A percentile compares a stretch with the other conserved stretches of the same genome.
These are phyloP conservation scores for Phialemonium atrogriseum DNA, from an alignment of 2,329 filamentous ascomycete species.

Conservation along the genomic window DNA sequence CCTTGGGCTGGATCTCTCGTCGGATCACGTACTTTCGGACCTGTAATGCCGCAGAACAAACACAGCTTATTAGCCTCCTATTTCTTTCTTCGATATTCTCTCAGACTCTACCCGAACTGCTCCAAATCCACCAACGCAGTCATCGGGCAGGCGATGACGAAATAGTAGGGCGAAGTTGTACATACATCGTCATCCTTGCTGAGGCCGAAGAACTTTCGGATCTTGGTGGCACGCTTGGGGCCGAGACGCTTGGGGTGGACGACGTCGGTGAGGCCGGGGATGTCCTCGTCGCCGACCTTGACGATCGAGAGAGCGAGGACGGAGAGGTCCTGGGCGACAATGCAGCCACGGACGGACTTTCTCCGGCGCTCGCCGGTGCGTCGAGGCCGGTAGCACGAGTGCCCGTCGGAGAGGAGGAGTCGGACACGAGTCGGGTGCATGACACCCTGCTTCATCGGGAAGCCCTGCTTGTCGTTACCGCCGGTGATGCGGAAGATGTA, in stretches of 20 bases:
- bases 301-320: slow-evolving; percentile 92
- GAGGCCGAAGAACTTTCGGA: slow-evolving; percentile 98
- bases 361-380: slow-evolving; percentile 98
- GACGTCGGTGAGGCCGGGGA: slow-evolving; percentile 94
- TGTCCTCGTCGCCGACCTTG: slow-evolving; percentile 93
- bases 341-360: slow-evolving; percentile 98
- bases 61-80: slow-evolving; percentile 26
- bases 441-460: slow-evolving; percentile 99
- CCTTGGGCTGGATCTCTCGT: slow-evolving; percentile 94
- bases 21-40: slow-evolving; percentile 99
- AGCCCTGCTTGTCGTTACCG: slow-evolving; percentile 99
- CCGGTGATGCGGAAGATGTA: slow-evolving; percentile 99
- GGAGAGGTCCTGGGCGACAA: slow-evolving; percentile 90
- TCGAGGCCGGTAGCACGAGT: slow-evolving; percentile 99
- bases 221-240: slow-evolving; percentile 99
- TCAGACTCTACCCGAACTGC: slow-evolving; percentile 53
- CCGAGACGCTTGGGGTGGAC: slow-evolving; percentile 99
- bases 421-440: slow-evolving; percentile 98
- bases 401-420: slow-evolving; percentile 89
- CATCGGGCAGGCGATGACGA: slow-evolving; percentile 64
- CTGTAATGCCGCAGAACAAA: slow-evolving; percentile 44
- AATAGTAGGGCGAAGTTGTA: slow-evolving; percentile 44
- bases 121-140: slow-evolving; percentile 32
- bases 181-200: slow-evolving; percentile 99
- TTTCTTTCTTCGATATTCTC: slow-evolving; percentile 23